These are phyloP conservation scores for Cardamine occulta DNA, from an alignment of 345 rosid species.

Conservation along the genomic window DNA sequence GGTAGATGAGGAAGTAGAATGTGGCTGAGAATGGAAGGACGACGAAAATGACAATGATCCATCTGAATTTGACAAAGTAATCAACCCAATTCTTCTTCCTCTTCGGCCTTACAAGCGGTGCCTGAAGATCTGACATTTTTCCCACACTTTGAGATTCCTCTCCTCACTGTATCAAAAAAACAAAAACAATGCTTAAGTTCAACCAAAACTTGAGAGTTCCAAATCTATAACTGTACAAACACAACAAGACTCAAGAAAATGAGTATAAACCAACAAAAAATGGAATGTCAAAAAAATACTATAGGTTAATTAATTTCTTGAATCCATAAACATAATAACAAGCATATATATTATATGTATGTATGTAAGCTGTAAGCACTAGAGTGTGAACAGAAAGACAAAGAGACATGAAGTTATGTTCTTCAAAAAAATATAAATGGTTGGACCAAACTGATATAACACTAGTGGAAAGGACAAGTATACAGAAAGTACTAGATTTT, in stretches of 20 bases:
- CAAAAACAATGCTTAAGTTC: neutral
- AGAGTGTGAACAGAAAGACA: constrained; percentile 15
- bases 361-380: neutral
- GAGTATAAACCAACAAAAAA: neutral
- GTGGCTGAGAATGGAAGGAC: constrained; percentile 90
- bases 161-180: constrained; percentile 44
- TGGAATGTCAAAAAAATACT: constrained; percentile 1
- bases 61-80: constrained; percentile 80
- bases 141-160: constrained; percentile 16
- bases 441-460: constrained; percentile 15
- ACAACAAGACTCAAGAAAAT: constrained; percentile 7
- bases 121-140: constrained; percentile 81
- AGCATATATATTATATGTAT: neutral
- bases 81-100: constrained; percentile 90
- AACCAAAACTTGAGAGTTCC: constrained; percentile 28
- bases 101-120: constrained; percentile 77
- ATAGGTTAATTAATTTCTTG: constrained; percentile 1
- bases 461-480: constrained; percentile 13
- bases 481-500: constrained; percentile 7
- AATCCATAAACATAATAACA: constrained; percentile 1
- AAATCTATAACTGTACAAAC: constrained; percentile 20
- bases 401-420: constrained; percentile 20
- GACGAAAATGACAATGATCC: constrained; percentile 88
- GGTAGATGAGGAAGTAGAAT: constrained; percentile 80
- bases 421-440: neutral